phyloP scores from a whole-genome alignment of 768 basidiomycete species.

The Naganishia vaughanmartiniae region DNA sequence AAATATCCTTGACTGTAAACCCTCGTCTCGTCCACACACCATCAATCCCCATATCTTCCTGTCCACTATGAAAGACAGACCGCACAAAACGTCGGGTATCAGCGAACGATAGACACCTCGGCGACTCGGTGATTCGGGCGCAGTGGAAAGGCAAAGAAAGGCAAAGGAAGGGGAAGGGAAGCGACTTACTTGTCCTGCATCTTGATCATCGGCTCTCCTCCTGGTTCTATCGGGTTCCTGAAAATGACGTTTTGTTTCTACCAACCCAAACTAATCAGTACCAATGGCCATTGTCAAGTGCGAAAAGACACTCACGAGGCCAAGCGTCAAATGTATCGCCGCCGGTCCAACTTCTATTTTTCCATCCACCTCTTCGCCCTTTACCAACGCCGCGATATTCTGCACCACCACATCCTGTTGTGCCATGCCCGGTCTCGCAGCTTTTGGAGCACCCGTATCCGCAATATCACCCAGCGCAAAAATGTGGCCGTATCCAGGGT shows the following conservation, averaged over 20 bases:
- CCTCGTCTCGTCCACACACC: constrained; percentile 26
- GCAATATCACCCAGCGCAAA: constrained; percentile 32
- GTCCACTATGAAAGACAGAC: constrained; percentile 18
- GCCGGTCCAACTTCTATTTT: constrained; percentile 17
- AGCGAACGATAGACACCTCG: background rate
- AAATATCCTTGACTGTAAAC: constrained; percentile 7
- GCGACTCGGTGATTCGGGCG: background rate
- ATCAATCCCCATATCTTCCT: constrained; percentile 29
- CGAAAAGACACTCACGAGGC: constrained; percentile 25
- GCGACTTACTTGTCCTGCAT: constrained; percentile 25
- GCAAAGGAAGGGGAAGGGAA: background rate
- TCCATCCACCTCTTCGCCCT: background rate
- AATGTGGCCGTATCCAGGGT: background rate
- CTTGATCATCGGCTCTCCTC: constrained; percentile 23
- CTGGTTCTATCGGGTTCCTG: constrained; percentile 14
- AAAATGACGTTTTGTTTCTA: constrained; percentile 30
- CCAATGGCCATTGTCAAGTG: background rate
- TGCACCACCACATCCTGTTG: constrained; percentile 25
- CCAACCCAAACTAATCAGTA: background rate
- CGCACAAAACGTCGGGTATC: constrained; percentile 5
- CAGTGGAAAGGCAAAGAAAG: too few species aligned
- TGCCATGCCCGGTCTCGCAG: constrained; percentile 25
- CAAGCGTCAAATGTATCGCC: constrained; percentile 29
- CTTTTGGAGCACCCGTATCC: constrained; percentile 30
- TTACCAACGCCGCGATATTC: constrained; percentile 24